Conservation (phyloP, 176 grass and related monocot genomes). For the Aegilops longissima region DNA sequence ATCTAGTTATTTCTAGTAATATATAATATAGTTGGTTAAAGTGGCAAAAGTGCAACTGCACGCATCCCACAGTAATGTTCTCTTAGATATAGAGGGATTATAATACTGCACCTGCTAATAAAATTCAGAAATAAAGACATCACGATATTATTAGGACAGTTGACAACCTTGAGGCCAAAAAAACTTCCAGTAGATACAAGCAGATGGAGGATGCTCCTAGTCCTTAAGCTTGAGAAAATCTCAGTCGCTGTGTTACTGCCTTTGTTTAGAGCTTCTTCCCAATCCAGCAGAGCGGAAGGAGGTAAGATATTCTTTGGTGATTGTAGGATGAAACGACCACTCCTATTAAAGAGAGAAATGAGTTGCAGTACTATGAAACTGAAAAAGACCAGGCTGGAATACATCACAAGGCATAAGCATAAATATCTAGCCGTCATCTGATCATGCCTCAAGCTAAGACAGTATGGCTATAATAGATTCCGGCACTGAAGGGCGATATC, state of each 20-base stretch:
- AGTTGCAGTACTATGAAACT: constrained; percentile 22
- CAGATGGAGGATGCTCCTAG: constrained; percentile 91
- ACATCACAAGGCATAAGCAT: not conserved
- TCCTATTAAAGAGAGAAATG: constrained; percentile 49
- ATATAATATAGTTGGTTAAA: constrained; percentile 2
- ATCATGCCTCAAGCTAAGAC: not conserved
- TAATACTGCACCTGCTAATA: not conserved
- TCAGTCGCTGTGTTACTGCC: constrained; percentile 54
- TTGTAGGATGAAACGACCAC: constrained; percentile 76
- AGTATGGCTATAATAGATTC: constrained; percentile 8
- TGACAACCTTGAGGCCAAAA: constrained; percentile 79
- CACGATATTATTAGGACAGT: constrained; percentile 18
- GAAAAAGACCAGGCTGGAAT: not conserved
- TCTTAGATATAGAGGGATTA: not conserved
- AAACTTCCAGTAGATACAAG: constrained; percentile 79
- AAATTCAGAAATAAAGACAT: constrained; percentile 9
- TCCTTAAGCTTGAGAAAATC: constrained; percentile 78
- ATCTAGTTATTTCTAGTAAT: constrained; percentile 12
- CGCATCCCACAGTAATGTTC: not conserved
- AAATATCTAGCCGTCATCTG: not conserved
- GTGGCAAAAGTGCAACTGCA: not conserved
- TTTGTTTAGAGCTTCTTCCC: constrained; percentile 84
- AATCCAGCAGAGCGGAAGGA: constrained; percentile 45
- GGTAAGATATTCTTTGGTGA: constrained; percentile 84
- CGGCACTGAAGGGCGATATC: not conserved